Evolutionary conservation across 352 stramenopile genomes (phyloP).

Genomic region (Phytophthora megakarya): DNA sequence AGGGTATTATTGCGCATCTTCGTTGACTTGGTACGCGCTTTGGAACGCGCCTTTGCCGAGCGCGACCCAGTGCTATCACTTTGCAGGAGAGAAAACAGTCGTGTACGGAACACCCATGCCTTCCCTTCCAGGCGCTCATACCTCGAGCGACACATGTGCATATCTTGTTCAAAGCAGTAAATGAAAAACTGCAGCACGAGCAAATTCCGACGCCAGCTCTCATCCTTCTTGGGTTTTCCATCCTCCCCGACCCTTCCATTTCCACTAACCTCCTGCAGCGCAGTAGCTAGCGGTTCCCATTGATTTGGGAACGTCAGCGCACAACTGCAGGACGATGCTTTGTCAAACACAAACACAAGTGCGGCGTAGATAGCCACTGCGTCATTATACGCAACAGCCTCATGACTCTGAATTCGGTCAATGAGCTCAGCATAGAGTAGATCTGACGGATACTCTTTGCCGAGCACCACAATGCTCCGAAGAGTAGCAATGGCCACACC

Average conservation of each 20-base stretch:
- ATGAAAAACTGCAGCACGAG: conserved; percentile 84
- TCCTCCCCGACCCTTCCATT: conserved; percentile 37
- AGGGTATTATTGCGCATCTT: conserved; percentile 70
- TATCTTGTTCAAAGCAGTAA: conserved; percentile 81
- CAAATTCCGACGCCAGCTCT: conserved; percentile 68
- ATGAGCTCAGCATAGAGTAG: conserved; percentile 82
- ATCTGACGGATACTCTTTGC: conserved; percentile 83
- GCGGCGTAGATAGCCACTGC: conserved; percentile 79
- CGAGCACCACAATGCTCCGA: conserved; percentile 80
- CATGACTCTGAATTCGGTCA: conserved; percentile 77
- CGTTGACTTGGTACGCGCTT: conserved; percentile 44
- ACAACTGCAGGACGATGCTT: conserved; percentile 66
- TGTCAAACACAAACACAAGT: conserved; percentile 85
- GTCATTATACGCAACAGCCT: conserved; percentile 69
- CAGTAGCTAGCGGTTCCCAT: conserved; percentile 66
- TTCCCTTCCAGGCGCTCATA: conserved; percentile 53
- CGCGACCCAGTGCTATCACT: conserved; percentile 35
- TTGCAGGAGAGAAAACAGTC: conserved; percentile 64
- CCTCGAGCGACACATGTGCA: conserved; percentile 53
- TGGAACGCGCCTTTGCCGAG: conserved; percentile 38
- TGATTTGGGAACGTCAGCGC: conserved; percentile 66
- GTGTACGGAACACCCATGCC: conserved; percentile 65
- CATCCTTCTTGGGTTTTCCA: conserved; percentile 43
- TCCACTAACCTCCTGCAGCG: conserved; percentile 61
- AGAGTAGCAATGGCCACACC: conserved; percentile 77